Percentiles rank a stretch among this genome's conserved stretches.
Evolutionary conservation across 768 basidiomycete species (phyloP).

Genomic region (Pluteus cervinus): DNA sequence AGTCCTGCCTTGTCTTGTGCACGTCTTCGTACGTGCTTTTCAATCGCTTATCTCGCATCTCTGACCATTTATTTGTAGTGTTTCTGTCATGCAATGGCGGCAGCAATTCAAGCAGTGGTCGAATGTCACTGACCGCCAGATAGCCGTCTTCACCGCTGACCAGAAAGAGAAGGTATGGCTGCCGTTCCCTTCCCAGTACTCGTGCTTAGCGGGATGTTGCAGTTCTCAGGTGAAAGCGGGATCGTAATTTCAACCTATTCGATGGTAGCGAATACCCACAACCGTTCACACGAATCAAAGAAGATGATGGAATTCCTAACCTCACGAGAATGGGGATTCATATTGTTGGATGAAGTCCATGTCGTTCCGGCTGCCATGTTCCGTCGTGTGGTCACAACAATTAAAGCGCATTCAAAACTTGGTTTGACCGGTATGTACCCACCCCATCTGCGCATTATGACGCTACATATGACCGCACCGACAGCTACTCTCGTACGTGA

Average conservation of each 20-base stretch:
- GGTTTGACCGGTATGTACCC: constrained; percentile 78
- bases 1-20: constrained; percentile 94
- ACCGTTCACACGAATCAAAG: constrained; percentile 97
- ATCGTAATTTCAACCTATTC: constrained; percentile 99
- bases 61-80: constrained; percentile 33
- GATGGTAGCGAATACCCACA: constrained; percentile 98
- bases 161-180: constrained; percentile 86
- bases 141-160: constrained; percentile 95
- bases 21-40: constrained; percentile 81
- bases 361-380: constrained; percentile 99
- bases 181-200: constrained; percentile 1
- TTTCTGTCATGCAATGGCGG: constrained; percentile 98
- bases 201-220: constrained; percentile 8
- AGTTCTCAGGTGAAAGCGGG: constrained; percentile 97
- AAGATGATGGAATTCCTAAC: constrained; percentile 99
- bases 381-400: constrained; percentile 93
- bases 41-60: constrained; percentile 1
- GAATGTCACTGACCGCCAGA: constrained; percentile 93
- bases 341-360: constrained; percentile 96
- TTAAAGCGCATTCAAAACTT: constrained; percentile 98
- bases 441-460: constrained; percentile 5
- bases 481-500: constrained; percentile 96
- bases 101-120: constrained; percentile 99
- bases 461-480: background rate
- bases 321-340: constrained; percentile 98